Conservation (phyloP, 1,139 yeast genomes). For the Protomyces inouyei region DNA sequence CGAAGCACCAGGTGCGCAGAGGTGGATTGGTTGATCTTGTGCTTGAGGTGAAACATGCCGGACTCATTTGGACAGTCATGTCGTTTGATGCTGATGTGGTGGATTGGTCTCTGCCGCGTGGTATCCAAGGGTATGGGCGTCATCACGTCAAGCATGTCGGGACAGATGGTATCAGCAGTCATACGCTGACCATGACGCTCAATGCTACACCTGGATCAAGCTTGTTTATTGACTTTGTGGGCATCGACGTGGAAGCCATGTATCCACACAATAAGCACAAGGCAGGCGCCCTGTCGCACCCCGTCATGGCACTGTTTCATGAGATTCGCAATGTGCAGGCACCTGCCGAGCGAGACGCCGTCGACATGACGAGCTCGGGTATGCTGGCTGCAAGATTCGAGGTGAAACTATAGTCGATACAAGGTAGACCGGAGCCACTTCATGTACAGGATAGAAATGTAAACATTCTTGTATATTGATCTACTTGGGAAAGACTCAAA, state of each 20-base stretch:
- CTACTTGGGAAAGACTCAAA: too few relatives aligned
- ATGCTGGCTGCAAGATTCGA: background rate
- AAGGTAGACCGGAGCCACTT: too few relatives aligned
- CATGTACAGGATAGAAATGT: too few relatives aligned
- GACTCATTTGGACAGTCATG: constrained; percentile 28
- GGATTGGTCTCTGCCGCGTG: constrained; percentile 22
- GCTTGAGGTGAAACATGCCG: constrained; percentile 17
- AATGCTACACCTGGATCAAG: background rate
- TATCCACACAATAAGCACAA: constrained; percentile 21
- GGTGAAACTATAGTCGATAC: background rate
- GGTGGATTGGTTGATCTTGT: background rate
- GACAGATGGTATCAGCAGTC: constrained; percentile 4
- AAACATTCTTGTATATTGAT: too few relatives aligned
- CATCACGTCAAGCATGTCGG: constrained; percentile 28
- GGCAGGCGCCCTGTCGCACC: constrained; percentile 3
- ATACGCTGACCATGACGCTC: constrained; percentile 7
- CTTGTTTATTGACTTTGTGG: constrained; percentile 15
- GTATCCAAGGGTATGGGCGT: constrained; percentile 7
- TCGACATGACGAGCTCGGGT: constrained; percentile 3
- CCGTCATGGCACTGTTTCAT: constrained; percentile 5
- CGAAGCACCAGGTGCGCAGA: background rate
- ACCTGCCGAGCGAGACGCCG: constrained; percentile 5
- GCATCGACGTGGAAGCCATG: constrained; percentile 15
- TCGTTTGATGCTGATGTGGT: constrained; percentile 27
- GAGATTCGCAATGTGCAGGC: background rate